phyloP scores from a whole-genome alignment of 768 basidiomycete species.

The Hortiboletus flavorubellus region DNA sequence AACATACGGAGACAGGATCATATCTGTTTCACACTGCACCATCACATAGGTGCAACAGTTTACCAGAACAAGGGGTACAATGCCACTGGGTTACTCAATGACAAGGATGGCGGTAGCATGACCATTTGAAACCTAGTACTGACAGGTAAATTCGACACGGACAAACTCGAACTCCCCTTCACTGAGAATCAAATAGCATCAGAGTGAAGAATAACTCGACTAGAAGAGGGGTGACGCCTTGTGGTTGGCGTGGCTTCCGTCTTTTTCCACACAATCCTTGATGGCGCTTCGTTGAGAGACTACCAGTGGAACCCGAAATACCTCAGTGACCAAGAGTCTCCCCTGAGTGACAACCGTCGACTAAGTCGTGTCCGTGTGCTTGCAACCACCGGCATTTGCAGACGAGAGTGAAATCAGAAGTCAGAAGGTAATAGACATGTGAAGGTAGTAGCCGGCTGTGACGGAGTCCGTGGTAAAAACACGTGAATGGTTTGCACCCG shows the following conservation, averaged over 20 bases:
- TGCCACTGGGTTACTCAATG: not conserved
- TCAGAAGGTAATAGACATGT: not conserved
- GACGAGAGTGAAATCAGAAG: not conserved
- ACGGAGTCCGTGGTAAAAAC: conserved; percentile 16
- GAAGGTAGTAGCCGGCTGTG: not conserved
- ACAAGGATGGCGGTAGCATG: not conserved
- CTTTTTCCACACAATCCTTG: not conserved
- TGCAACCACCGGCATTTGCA: not conserved
- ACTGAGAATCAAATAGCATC: too few relatives aligned
- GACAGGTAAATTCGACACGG: not conserved
- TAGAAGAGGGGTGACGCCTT: not conserved
- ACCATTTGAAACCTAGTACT: not conserved
- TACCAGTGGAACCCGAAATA: too few relatives aligned
- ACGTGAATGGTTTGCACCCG: conserved; percentile 20
- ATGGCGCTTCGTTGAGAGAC: not conserved
- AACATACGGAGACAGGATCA: not conserved
- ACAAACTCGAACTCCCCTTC: not conserved
- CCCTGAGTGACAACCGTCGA: not conserved
- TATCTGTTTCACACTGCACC: not conserved
- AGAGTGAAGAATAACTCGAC: not conserved
- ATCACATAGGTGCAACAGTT: not conserved
- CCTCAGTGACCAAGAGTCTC: not conserved
- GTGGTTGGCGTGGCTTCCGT: not conserved
- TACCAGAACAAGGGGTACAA: not conserved
- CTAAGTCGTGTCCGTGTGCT: not conserved